These are phyloP conservation scores for Scopulariopsis brevicaulis DNA, from an alignment of 2,329 filamentous ascomycete genomes.

Conservation along the genomic window DNA sequence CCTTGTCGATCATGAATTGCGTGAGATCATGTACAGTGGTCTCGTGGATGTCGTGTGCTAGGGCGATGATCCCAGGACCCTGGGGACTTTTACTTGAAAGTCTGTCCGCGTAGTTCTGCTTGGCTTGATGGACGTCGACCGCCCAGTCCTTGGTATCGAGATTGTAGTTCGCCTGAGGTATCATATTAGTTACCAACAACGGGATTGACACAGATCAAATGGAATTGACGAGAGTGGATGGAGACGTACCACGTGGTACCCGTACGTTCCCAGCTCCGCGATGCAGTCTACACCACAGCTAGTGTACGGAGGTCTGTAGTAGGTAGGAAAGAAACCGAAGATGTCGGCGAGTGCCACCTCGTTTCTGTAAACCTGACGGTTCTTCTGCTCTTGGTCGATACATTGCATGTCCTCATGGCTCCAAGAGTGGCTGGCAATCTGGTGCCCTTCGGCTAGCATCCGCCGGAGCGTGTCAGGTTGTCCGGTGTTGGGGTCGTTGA, in stretches of 20 bases:
- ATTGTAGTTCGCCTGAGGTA: slow-evolving; percentile 29
- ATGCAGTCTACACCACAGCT: slow-evolving; percentile 25
- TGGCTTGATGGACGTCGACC: slow-evolving; percentile 34
- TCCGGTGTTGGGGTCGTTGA: slow-evolving; percentile 31
- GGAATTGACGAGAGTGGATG: background rate
- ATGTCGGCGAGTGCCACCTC: slow-evolving; percentile 31
- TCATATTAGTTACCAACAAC: too few species aligned
- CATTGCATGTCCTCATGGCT: slow-evolving; percentile 29
- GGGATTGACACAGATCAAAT: too few species aligned
- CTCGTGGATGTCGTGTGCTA: slow-evolving; percentile 39
- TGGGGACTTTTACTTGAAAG: slow-evolving; percentile 23
- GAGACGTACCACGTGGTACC: slow-evolving; percentile 37
- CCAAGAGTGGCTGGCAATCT: slow-evolving; percentile 45
- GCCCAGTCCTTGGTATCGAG: slow-evolving; percentile 52
- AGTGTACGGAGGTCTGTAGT: slow-evolving; percentile 32
- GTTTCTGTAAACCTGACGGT: slow-evolving; percentile 28
- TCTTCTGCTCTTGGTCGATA: slow-evolving; percentile 18
- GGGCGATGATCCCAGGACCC: slow-evolving; percentile 31
- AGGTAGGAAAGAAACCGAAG: slow-evolving; percentile 27
- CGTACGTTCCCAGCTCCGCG: slow-evolving; percentile 22
- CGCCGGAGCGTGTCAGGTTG: slow-evolving; percentile 20
- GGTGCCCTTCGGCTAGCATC: slow-evolving; percentile 43
- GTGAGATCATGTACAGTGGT: slow-evolving; percentile 31
- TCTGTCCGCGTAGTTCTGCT: slow-evolving; percentile 32
- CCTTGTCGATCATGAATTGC: slow-evolving; percentile 9